Conservation (phyloP, 2,329 filamentous ascomycete genomes). For the Colletotrichum navitas region DNA sequence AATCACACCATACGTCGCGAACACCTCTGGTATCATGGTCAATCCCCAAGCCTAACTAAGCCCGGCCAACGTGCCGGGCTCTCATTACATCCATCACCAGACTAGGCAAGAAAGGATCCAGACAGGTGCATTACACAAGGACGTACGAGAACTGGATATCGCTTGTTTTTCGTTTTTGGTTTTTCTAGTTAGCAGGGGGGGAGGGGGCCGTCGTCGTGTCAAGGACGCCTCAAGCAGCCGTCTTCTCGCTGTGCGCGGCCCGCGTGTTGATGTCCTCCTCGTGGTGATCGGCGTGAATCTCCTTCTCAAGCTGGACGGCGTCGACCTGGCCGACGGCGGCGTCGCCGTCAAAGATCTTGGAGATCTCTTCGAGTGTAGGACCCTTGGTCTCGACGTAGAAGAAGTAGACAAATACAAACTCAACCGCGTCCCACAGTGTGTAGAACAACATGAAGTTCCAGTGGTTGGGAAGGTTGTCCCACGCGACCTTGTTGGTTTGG, state of each 20-base stretch:
- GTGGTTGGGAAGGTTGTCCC: conserved; percentile 69
- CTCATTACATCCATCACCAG: conserved; percentile 33
- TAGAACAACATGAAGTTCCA: conserved; percentile 78
- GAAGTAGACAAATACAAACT: conserved; percentile 73
- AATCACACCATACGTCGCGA: conserved; percentile 8
- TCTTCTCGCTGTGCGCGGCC: conserved; percentile 44
- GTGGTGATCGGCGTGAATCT: conserved; percentile 56
- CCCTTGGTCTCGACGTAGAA: conserved; percentile 79
- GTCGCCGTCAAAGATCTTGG: conserved; percentile 78
- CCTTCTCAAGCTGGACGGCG: conserved; percentile 68
- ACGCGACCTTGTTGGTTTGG: conserved; percentile 74
- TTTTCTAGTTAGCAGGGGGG: not conserved
- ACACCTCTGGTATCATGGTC: conserved; percentile 40
- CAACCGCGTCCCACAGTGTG: conserved; percentile 71
- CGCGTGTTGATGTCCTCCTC: conserved; percentile 50
- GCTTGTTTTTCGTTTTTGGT: not conserved
- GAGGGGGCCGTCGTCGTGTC: too few species aligned
- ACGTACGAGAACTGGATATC: conserved; percentile 5
- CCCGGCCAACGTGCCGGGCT: conserved; percentile 13
- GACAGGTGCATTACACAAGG: conserved; percentile 24
- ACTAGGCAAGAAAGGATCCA: not conserved
- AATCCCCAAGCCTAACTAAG: conserved; percentile 19
- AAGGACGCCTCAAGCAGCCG: conserved; percentile 38
- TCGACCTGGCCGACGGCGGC: conserved; percentile 68
- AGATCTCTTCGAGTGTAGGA: conserved; percentile 77